These are phyloP conservation scores for Amanita subjunquillea DNA, from an alignment of 768 basidiomycete genomes.

Conservation along the genomic window DNA sequence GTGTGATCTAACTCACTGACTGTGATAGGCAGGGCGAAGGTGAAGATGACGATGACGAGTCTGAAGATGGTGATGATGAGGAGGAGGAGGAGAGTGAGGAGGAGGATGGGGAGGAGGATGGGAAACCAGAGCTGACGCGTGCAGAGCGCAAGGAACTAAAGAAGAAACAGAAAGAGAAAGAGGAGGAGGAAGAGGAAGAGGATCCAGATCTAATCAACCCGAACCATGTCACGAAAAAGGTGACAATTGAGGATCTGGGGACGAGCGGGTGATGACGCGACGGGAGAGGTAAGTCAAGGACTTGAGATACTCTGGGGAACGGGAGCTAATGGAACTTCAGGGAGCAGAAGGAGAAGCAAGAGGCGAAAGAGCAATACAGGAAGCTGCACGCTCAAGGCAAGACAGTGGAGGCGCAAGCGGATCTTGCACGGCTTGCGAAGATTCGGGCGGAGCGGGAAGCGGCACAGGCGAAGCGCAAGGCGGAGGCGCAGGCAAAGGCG, in stretches of 20 bases:
- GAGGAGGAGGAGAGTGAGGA: conserved; percentile 32
- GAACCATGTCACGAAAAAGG: conserved; percentile 63
- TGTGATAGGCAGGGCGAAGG: conserved; percentile 5
- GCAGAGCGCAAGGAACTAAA: conserved; percentile 71
- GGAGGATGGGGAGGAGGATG: conserved; percentile 29
- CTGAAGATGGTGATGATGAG: conserved; percentile 28
- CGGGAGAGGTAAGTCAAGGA: conserved; percentile 43
- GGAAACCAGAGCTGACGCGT: conserved; percentile 53
- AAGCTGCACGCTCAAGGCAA: conserved; percentile 79
- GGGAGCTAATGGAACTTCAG: conserved; percentile 25
- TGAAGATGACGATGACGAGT: conserved; percentile 18
- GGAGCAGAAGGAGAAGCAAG: conserved; percentile 88
- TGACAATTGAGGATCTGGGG: conserved; percentile 69
- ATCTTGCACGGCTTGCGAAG: conserved; percentile 78
- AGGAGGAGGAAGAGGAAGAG: conserved; percentile 38
- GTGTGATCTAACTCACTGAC: conserved; percentile 6
- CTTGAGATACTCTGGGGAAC: neutral
- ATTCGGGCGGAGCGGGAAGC: conserved; percentile 83
- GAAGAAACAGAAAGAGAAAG: conserved; percentile 58
- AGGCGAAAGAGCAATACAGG: conserved; percentile 81
- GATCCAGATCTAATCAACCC: conserved; percentile 72
- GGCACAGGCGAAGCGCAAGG: conserved; percentile 80
- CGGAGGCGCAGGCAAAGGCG: conserved; percentile 73
- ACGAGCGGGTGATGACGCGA: conserved; percentile 52
- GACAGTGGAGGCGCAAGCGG: conserved; percentile 84